Percentiles rank a stretch among this genome's conserved stretches.
Evolutionary conservation across 495 filamentous ascomycete species (phyloP).

Genomic region (Hypoxylon lienhwacheense): DNA sequence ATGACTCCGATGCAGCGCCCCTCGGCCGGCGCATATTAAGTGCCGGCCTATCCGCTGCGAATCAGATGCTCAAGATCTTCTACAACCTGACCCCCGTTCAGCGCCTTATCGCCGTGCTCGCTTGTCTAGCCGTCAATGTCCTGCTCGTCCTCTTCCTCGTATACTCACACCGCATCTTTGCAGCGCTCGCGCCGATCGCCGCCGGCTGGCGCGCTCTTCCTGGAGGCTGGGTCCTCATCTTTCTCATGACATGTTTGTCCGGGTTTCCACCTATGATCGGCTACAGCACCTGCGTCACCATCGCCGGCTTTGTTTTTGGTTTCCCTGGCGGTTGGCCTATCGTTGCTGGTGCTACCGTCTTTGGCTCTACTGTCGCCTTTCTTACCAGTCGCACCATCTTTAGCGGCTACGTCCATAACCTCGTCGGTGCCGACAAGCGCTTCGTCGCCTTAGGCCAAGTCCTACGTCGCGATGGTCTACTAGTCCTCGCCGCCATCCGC

Average conservation of each 20-base stretch:
- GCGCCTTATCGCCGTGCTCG: conserved; percentile 57
- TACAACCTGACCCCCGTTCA: conserved; percentile 60
- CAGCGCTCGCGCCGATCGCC: conserved; percentile 68
- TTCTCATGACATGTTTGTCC: conserved; percentile 71
- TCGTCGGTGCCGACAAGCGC: conserved; percentile 80
- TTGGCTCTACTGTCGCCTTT: conserved; percentile 77
- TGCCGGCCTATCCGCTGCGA: conserved; percentile 14
- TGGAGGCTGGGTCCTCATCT: conserved; percentile 78
- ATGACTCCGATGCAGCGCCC: conserved; percentile 22
- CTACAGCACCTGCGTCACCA: conserved; percentile 82
- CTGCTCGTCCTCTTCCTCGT: conserved; percentile 68
- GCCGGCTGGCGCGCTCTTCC: conserved; percentile 68
- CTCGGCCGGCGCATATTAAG: conserved; percentile 29
- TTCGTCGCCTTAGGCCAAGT: conserved; percentile 64
- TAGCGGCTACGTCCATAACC: conserved; percentile 70
- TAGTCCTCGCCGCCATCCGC: conserved; percentile 88
- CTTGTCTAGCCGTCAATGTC: conserved; percentile 51
- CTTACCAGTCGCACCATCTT: conserved; percentile 76
- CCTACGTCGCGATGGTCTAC: conserved; percentile 79
- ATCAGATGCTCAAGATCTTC: conserved; percentile 37
- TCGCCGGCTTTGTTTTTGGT: conserved; percentile 91
- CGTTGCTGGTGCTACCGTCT: conserved; percentile 73
- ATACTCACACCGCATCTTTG: conserved; percentile 77
- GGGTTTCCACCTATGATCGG: conserved; percentile 92
- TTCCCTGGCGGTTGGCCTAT: conserved; percentile 91